phyloP scores from a whole-genome alignment of 805 yeast species.

The Tetrapisispora fleetii region DNA sequence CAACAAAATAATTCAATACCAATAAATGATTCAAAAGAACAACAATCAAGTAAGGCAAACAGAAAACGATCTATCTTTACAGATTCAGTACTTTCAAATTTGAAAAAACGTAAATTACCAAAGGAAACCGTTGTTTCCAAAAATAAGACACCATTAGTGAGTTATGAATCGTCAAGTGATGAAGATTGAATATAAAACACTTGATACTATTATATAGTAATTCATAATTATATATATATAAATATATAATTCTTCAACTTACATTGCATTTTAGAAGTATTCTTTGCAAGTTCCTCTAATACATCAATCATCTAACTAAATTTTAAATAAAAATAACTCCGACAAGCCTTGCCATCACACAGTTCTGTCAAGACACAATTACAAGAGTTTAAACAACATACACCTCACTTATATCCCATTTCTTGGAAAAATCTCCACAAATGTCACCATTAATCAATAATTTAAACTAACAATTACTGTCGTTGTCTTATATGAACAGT shows the following conservation, averaged over 20 bases:
- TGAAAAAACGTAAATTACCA: neutral
- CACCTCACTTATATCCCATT: no score
- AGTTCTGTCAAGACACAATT: no score
- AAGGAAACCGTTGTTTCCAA: neutral
- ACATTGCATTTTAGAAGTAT: neutral
- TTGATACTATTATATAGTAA: neutral
- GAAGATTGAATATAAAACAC: neutral
- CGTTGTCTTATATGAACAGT: no score
- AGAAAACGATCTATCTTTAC: neutral
- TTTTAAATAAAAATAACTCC: neutral
- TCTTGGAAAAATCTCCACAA: no score
- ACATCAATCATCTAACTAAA: no score
- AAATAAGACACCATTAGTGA: neutral
- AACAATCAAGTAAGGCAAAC: neutral
- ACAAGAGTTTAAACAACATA: no score
- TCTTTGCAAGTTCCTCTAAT: no score
- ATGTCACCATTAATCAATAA: no score
- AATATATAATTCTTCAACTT: neutral
- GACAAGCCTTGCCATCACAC: no score
- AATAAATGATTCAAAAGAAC: neutral
- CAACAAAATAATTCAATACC: neutral
- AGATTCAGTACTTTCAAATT: neutral
- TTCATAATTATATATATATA: neutral
- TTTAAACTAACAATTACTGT: no score
- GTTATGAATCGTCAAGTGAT: conserved; percentile 1